Evolutionary conservation across 2,329 filamentous ascomycete species (phyloP), one percentile per base, ranked within the genome.

Genomic region (Periconia sp.): DNA sequence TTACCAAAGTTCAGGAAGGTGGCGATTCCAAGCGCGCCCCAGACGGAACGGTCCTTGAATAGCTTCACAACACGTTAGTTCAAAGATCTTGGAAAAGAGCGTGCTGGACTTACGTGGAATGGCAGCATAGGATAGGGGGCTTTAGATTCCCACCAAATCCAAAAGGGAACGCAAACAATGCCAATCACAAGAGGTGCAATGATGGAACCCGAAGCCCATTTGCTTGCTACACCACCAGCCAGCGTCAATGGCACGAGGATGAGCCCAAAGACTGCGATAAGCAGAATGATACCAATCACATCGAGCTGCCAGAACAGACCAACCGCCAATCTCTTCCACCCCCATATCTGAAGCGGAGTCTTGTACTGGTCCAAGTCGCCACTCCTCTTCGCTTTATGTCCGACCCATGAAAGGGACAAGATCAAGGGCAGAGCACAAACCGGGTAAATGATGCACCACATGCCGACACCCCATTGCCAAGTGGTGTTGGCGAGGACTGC

Each of bases 31-130:
- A 88, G 70, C 5, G 85, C 79, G 6, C 78, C 84, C 83, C 85
- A 88, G 23, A 88, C 80, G n/a, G 78, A 79, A 19, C 86, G 83
- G 63, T 88, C 84, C 69, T 82, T 84, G 62, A 88, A 77, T 1
- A 86, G 75, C 51, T 74, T 52, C 33, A 13, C 30, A 27, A 14
- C 14, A 43, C 20, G 19, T 49, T 42, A 52, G 33, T 11, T 35
- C n/a, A 17, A 3, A n/a, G 9, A 23, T 37, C 11, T 37, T 37
- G 6, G n/a, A 41, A 18, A 15, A 19, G 18, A 18, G 9, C 3
- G 2, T 42, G 37, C 11, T 6, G 27, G 30, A 72, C 66, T 59
- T 51, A 74, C 72, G 41, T 75, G 74, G 71, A 88, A 87, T 5
- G 85, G 85, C 1, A 87, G 72, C 58, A 88, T 79, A 0, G 70